Conservation (phyloP, 768 basidiomycete species). For the Serendipita sp. region DNA sequence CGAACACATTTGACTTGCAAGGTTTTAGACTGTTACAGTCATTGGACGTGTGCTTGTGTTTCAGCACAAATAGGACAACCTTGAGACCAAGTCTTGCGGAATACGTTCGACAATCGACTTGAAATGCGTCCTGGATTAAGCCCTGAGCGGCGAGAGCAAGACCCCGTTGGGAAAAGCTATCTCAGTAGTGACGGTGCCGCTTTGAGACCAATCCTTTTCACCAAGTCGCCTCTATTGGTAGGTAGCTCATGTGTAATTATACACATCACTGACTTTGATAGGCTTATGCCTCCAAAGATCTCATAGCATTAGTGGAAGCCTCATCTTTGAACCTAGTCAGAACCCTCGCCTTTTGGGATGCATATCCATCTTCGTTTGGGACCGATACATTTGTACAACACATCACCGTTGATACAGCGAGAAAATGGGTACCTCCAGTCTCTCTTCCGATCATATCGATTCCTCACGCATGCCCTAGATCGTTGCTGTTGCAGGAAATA, state of each 20-base stretch:
- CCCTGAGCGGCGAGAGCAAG: too few species aligned
- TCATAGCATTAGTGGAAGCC: constrained; percentile 58
- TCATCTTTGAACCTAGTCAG: constrained; percentile 44
- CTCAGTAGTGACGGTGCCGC: background rate
- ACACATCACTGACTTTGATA: background rate
- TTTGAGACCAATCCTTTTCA: background rate
- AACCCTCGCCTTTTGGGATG: constrained; percentile 65
- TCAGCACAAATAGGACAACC: too few species aligned
- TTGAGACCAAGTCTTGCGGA: too few species aligned
- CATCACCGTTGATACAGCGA: constrained; percentile 55
- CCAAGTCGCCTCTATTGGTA: background rate
- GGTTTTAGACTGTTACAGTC: too few species aligned
- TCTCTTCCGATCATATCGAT: background rate
- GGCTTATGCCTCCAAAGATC: constrained; percentile 13
- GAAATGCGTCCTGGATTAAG: too few species aligned
- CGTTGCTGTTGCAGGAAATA: constrained; percentile 49
- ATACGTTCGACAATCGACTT: too few species aligned
- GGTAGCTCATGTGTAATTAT: background rate
- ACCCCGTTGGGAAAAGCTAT: background rate
- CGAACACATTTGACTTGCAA: too few species aligned
- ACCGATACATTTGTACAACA: constrained; percentile 34
- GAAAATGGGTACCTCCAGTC: constrained; percentile 53
- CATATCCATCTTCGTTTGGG: constrained; percentile 45
- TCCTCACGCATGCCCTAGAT: constrained; percentile 29
- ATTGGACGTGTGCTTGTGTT: too few species aligned